These are phyloP conservation scores for Ophiostoma perfectum DNA, from an alignment of 2,329 filamentous ascomycete genomes.

Conservation along the genomic window DNA sequence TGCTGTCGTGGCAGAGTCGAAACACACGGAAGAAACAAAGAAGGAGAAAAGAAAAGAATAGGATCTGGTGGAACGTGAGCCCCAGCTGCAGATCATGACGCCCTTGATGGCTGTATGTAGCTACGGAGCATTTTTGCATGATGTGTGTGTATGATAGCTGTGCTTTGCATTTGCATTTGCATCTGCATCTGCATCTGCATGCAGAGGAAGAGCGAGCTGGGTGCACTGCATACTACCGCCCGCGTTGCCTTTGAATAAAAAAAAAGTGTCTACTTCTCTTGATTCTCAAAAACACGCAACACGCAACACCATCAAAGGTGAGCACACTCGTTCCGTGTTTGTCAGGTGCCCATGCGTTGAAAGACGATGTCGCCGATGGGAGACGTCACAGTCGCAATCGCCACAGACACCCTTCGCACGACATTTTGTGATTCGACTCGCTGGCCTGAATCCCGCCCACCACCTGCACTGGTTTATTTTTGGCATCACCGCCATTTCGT, in stretches of 20 bases:
- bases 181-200: no score
- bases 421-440: no score
- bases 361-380: no score
- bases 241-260: background rate
- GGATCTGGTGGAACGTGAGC: conserved; percentile 22
- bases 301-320: no score
- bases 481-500: conserved; percentile 23
- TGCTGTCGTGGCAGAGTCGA: background rate
- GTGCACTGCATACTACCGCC: conserved; percentile 1
- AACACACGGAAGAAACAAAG: background rate
- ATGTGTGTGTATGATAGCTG: background rate
- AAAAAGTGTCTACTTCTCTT: no score
- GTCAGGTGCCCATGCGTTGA: no score
- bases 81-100: conserved; percentile 19
- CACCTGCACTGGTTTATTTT: conserved; percentile 22
- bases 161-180: background rate
- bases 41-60: background rate
- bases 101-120: background rate
- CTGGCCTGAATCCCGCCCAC: background rate
- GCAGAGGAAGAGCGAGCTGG: background rate
- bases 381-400: no score
- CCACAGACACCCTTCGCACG: no score
- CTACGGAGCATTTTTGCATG: background rate
- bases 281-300: no score
- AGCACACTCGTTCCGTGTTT: no score